Conservation (phyloP, 768 basidiomycete genomes). For the Auriscalpium vulgare region DNA sequence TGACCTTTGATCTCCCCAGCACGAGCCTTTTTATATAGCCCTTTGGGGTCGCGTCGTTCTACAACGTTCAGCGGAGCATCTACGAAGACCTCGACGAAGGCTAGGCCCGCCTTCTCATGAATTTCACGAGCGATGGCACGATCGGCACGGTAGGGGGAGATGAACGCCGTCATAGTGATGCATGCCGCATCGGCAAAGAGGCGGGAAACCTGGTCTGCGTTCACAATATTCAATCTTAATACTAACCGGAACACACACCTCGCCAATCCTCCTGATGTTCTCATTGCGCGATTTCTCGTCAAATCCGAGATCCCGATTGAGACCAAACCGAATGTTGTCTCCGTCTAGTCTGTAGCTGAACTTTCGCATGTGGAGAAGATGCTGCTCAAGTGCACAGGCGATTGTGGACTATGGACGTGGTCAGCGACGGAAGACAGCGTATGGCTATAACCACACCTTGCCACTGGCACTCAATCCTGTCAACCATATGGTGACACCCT, state of each 20-base stretch:
- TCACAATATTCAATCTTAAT: background rate
- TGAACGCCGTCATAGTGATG: constrained; percentile 90
- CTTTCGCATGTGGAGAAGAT: constrained; percentile 78
- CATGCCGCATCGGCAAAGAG: constrained; percentile 86
- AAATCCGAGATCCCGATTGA: constrained; percentile 96
- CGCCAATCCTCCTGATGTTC: constrained; percentile 95
- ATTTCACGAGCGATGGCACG: constrained; percentile 74
- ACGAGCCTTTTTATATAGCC: constrained; percentile 93
- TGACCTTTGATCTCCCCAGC: constrained; percentile 92
- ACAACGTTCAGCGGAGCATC: constrained; percentile 87
- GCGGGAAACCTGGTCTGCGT: constrained; percentile 70
- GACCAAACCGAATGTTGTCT: constrained; percentile 90
- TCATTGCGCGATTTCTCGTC: constrained; percentile 87
- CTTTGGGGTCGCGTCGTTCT: constrained; percentile 93
- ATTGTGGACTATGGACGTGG: constrained; percentile 71
- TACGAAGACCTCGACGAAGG: constrained; percentile 91
- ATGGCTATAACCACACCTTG: constrained; percentile 48
- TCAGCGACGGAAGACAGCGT: background rate
- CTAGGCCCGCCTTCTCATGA: constrained; percentile 63
- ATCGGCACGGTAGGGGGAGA: constrained; percentile 93
- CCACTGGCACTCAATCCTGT: constrained; percentile 95
- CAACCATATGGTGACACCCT: constrained; percentile 90
- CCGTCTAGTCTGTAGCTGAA: constrained; percentile 92
- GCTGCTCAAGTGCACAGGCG: constrained; percentile 93
- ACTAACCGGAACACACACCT: constrained; percentile 40